These are phyloP conservation scores for Plantago coronopus DNA, from an alignment of 305 asterid genomes.

Conservation along the genomic window DNA sequence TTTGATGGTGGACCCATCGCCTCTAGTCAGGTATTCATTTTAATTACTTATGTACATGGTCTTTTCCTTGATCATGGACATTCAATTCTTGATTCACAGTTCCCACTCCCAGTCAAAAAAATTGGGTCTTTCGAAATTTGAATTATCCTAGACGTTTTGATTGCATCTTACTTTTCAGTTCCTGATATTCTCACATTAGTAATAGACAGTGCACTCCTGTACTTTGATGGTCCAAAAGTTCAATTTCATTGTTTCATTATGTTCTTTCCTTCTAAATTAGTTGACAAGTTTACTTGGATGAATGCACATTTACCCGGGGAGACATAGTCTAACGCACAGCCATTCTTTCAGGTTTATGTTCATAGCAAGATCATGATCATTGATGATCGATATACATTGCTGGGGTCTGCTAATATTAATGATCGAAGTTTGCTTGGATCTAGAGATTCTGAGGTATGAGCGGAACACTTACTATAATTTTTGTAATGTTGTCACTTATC, in stretches of 20 bases:
- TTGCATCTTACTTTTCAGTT: not conserved
- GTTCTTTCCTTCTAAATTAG: not conserved
- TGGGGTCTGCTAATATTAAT: constrained; percentile 91
- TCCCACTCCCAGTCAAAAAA: not conserved
- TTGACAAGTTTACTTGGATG: not conserved
- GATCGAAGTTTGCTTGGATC: constrained; percentile 97
- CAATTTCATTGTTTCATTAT: not conserved
- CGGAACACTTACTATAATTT: not conserved
- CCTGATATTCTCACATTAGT: not conserved
- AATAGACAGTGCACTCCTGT: not conserved
- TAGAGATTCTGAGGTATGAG: constrained; percentile 90
- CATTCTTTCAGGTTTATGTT: constrained; percentile 64
- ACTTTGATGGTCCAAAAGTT: not conserved
- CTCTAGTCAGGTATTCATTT: constrained; percentile 70
- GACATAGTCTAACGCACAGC: constrained; percentile 12
- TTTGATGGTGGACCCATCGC: constrained; percentile 81
- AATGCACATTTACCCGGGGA: not conserved
- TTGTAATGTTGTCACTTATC: not conserved
- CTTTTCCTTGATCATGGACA: constrained; percentile 1
- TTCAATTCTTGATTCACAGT: not conserved
- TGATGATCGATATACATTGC: constrained; percentile 66
- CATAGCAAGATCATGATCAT: constrained; percentile 97
- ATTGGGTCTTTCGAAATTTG: not conserved
- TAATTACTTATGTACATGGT: constrained; percentile 1
- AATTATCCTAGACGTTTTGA: too few species aligned